Conservation (phyloP, 2,329 filamentous ascomycete genomes). For the Neofusicoccum sp. region DNA sequence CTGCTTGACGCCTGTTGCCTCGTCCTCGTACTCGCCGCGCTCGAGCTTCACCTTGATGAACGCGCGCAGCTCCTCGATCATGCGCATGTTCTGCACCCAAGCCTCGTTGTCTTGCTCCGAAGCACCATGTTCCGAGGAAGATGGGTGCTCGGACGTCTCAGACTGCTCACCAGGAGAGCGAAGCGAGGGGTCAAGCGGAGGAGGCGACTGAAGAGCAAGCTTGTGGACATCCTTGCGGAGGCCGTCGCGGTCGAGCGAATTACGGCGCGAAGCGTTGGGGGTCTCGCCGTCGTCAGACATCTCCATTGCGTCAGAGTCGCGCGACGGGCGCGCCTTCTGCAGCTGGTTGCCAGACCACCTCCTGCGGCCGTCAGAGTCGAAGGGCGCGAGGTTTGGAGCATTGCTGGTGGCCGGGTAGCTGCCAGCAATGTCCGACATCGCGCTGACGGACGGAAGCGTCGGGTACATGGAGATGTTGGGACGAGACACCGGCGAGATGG, state of each 20-base stretch:
- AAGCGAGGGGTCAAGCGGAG: conserved; percentile 40
- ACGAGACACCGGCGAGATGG: conserved; percentile 67
- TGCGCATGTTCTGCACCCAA: conserved; percentile 67
- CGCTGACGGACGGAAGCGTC: conserved; percentile 69
- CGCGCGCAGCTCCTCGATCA: conserved; percentile 61
- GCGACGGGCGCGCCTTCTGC: conserved; percentile 47
- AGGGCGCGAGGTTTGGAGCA: conserved; percentile 67
- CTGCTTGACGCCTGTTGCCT: conserved; percentile 29
- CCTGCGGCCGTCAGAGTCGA: conserved; percentile 62
- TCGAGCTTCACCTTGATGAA: conserved; percentile 60
- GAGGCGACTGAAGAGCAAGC: conserved; percentile 42
- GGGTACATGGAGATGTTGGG: conserved; percentile 67
- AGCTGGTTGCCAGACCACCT: conserved; percentile 64
- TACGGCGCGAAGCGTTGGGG: conserved; percentile 35
- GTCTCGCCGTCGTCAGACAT: conserved; percentile 41
- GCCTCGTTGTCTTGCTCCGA: conserved; percentile 42
- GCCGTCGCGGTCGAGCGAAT: conserved; percentile 37
- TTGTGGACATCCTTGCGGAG: conserved; percentile 43
- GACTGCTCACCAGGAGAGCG: conserved; percentile 43
- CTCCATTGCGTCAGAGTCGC: conserved; percentile 42
- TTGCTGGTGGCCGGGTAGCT: conserved; percentile 67
- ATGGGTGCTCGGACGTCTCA: conserved; percentile 36
- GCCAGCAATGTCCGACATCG: conserved; percentile 60
- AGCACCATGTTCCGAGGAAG: conserved; percentile 21
- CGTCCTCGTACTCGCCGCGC: conserved; percentile 52